These are phyloP conservation scores for Aspergillus sp. DNA, from an alignment of 2,329 filamentous ascomycete species.

Conservation along the genomic window DNA sequence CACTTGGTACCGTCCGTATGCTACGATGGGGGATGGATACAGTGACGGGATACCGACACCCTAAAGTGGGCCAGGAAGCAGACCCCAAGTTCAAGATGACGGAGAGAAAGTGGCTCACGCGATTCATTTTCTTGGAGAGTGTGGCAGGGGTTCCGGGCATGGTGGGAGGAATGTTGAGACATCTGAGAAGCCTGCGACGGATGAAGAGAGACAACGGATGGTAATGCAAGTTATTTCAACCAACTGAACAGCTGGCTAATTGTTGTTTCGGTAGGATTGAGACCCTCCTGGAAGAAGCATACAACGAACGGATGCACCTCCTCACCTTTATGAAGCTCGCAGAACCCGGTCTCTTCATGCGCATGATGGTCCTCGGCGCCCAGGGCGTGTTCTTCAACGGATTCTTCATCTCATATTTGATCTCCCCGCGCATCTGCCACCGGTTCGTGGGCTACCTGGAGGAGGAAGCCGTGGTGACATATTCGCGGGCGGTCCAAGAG, in stretches of 20 bases:
- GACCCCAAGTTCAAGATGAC: constrained; percentile 59
- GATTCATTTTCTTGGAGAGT: constrained; percentile 89
- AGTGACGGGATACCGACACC: constrained; percentile 71
- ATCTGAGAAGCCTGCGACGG: constrained; percentile 71
- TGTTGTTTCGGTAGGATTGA: constrained; percentile 58
- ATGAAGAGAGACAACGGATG: constrained; percentile 92
- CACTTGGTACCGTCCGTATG: constrained; percentile 66
- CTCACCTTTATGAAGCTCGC: constrained; percentile 89
- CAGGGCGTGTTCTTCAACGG: constrained; percentile 97
- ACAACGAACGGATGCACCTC: constrained; percentile 90
- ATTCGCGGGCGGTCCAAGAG: constrained; percentile 80
- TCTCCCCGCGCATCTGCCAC: constrained; percentile 81
- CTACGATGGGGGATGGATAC: constrained; percentile 74
- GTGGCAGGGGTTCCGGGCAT: constrained; percentile 94
- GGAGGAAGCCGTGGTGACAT: constrained; percentile 93
- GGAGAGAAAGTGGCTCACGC: constrained; percentile 79
- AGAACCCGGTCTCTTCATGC: constrained; percentile 81
- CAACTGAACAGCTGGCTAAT: not conserved
- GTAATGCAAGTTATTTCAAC: constrained; percentile 28
- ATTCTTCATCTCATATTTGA: constrained; percentile 79
- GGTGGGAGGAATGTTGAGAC: constrained; percentile 90
- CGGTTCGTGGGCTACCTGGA: constrained; percentile 96
- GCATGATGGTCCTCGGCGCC: constrained; percentile 78
- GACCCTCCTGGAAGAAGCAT: constrained; percentile 78
- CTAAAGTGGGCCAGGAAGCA: constrained; percentile 41